These are phyloP conservation scores for Lecanosticta acicola DNA, from an alignment of 2,329 filamentous ascomycete species.

Conservation along the genomic window DNA sequence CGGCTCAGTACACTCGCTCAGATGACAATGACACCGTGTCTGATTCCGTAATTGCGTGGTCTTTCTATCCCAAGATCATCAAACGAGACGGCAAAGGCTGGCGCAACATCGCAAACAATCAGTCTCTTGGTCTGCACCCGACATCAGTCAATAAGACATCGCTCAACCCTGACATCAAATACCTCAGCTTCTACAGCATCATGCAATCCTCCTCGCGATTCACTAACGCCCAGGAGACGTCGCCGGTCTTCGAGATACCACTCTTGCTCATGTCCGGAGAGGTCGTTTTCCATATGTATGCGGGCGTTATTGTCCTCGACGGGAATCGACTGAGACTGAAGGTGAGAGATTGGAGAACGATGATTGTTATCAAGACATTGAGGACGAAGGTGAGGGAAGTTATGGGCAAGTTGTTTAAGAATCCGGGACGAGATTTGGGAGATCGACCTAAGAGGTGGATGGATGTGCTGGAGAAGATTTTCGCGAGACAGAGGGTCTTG, in stretches of 20 bases:
- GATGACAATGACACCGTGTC: constrained; percentile 75
- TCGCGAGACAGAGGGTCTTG: constrained; percentile 20
- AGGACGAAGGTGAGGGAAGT: constrained; percentile 69
- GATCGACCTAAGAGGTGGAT: constrained; percentile 41
- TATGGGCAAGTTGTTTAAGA: constrained; percentile 63
- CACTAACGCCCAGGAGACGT: constrained; percentile 84
- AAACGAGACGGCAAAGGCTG: constrained; percentile 78
- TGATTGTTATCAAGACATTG: constrained; percentile 81
- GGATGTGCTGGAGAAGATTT: constrained; percentile 30
- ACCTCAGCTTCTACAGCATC: constrained; percentile 93
- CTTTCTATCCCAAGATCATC: constrained; percentile 91
- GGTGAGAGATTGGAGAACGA: constrained; percentile 80
- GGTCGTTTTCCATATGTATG: constrained; percentile 81
- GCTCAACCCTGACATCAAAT: constrained; percentile 51
- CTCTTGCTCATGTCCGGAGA: constrained; percentile 83
- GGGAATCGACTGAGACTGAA: constrained; percentile 80
- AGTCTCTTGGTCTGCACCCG: constrained; percentile 78
- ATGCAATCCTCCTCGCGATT: constrained; percentile 82
- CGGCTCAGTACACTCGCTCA: constrained; percentile 66
- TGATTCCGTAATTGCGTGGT: constrained; percentile 80
- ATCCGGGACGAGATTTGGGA: constrained; percentile 36
- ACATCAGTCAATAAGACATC: constrained; percentile 78
- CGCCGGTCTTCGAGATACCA: constrained; percentile 62
- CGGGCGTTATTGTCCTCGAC: constrained; percentile 80
- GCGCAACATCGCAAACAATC: constrained; percentile 89